Evolutionary conservation across 257 asterid species (phyloP), one percentile per base, ranked within the genome.

Genomic region (Solanum arcanum): DNA sequence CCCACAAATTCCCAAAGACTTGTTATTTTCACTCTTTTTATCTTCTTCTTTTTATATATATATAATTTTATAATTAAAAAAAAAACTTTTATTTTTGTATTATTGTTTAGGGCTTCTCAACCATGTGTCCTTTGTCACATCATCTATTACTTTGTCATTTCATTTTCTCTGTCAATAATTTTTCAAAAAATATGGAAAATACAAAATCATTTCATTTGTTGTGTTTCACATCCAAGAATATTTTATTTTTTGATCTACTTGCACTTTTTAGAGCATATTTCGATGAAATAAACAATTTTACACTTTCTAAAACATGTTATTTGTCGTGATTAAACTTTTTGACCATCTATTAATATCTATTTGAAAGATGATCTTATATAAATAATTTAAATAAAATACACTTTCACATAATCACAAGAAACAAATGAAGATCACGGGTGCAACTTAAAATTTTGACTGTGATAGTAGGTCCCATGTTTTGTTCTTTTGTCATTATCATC

Each of bases 91-190:
- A 33, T 33, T 35, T 12, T 35, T 56, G 68, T 20, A 52, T 83
- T 33, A 39, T 39, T 68, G 9, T 14, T 64, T 66, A 46, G 86
- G 86, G 60, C 20, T 84, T 66, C 44, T 25, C 39, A 88, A 66
- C 20, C 20, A 77, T 88, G 90, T 88, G 95, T 91, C 93, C 90
- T 87, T 86, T 89, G 37, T 87, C 62, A 49, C 92, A 91, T 86
- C 94, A 87, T 91, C 47, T 86, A 81, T 27, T 88, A 66, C 60
- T 87, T 89, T 88, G 93, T 89, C 91, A 59, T 39, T 87, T 83
- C 87, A 66, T 86, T 90, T 89, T 92, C 88, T 31, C 69, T 64
- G 33, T 88, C 39, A 31, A 23, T 83, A 60, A 37, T 29, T 59
- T 83, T 82, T 35, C n/a, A 37, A 37, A 39, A 23, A n/a, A 84